A percentile compares a stretch with the other conserved stretches of the same genome.
Evolutionary conservation across 2,329 filamentous ascomycete species (phyloP).

Genomic region (Grosmannia huntii): DNA sequence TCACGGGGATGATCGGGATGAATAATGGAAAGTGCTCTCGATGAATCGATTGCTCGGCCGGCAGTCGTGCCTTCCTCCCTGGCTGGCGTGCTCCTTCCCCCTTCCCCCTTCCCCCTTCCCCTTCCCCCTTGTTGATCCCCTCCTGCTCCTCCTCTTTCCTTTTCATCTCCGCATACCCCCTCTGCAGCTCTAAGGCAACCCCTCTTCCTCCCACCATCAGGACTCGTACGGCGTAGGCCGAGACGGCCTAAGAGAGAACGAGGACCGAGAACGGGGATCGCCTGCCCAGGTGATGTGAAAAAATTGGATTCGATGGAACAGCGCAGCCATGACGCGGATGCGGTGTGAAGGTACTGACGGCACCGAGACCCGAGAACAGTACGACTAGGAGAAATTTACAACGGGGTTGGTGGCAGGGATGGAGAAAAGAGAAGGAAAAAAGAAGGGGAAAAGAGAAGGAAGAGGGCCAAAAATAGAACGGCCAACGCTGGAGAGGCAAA

Average conservation of each 20-base stretch:
- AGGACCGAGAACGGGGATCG: conserved; percentile 1
- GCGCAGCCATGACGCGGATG: not conserved
- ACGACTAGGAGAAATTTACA: not conserved
- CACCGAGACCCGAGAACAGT: not conserved
- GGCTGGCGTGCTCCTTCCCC: too few species aligned
- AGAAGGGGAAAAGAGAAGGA: not conserved
- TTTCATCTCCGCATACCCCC: not conserved
- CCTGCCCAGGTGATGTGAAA: conserved; percentile 3
- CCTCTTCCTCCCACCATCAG: not conserved
- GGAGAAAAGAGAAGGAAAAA: not conserved
- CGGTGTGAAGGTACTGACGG: not conserved
- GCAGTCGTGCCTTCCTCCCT: not conserved
- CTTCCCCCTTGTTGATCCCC: not conserved
- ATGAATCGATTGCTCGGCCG: not conserved
- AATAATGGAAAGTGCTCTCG: not conserved
- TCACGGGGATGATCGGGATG: not conserved
- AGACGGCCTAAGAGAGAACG: not conserved
- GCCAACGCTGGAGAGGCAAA: not conserved
- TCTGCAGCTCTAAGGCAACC: not conserved
- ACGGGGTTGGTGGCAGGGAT: not conserved
- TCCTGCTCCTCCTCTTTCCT: not conserved
- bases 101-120: too few species aligned
- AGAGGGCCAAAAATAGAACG: not conserved
- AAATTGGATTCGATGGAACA: not conserved
- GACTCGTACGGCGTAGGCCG: not conserved